These are phyloP conservation scores for Selaginella tamariscina DNA, from an alignment of 75 land plant genomes.

Conservation along the genomic window DNA sequence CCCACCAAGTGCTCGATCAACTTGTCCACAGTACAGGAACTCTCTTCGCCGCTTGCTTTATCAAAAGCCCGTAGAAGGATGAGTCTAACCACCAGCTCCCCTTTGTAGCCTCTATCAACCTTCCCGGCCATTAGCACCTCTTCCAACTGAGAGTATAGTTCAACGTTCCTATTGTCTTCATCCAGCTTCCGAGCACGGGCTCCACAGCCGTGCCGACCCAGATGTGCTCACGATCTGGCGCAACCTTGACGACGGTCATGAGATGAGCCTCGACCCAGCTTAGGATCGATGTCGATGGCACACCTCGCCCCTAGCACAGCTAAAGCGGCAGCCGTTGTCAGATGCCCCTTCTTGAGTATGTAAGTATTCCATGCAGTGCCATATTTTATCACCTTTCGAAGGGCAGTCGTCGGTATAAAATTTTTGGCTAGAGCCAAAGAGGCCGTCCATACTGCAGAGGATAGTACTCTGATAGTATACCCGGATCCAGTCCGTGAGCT, in stretches of 20 bases:
- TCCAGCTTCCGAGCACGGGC: constrained; percentile 2
- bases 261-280: background rate
- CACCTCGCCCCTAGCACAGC: constrained; percentile 2
- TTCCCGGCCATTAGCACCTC: background rate
- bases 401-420: background rate
- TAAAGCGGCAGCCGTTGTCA: constrained; percentile 3
- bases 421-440: constrained; percentile 1
- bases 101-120: background rate
- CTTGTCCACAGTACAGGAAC: constrained; percentile 3
- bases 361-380: background rate
- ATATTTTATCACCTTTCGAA: background rate
- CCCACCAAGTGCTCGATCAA: background rate
- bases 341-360: background rate
- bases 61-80: constrained; percentile 1
- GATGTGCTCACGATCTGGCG: background rate
- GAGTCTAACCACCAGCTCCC: background rate
- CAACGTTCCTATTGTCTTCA: constrained; percentile 1
- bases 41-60: constrained; percentile 1
- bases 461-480: constrained; percentile 1
- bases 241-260: constrained; percentile 1
- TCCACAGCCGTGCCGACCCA: background rate
- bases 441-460: constrained; percentile 1
- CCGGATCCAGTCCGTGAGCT: constrained; percentile 1
- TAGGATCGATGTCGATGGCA: constrained; percentile 1
- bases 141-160: background rate